phyloP scores from a whole-genome alignment of 768 basidiomycete genomes.

The Russula brevipes region DNA sequence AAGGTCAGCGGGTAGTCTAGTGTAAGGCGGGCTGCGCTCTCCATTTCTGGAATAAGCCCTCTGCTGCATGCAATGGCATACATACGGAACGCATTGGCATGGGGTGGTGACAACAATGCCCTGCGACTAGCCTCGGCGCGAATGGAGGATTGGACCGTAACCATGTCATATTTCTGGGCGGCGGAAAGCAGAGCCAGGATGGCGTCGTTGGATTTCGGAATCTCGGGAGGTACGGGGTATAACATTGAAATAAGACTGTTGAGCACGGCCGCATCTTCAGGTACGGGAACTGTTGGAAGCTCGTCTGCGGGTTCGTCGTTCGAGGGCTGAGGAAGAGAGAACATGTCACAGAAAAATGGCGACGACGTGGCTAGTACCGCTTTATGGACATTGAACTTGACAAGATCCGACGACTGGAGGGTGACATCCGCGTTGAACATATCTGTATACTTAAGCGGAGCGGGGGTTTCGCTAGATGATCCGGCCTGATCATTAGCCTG shows the following conservation, averaged over 20 bases:
- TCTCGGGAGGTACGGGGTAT: not conserved
- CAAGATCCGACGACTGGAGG: not conserved
- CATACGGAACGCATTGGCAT: not conserved
- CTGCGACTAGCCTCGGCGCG: not conserved
- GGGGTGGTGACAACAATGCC: not conserved
- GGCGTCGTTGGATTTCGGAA: not conserved
- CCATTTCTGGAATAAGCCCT: slow-evolving; percentile 2
- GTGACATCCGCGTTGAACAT: not conserved
- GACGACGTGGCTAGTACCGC: not conserved
- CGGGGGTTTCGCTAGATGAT: too few relatives aligned
- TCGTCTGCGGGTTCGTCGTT: not conserved
- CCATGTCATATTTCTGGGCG: slow-evolving; percentile 12
- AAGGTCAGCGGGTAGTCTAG: not conserved
- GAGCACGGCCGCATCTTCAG: slow-evolving; percentile 4
- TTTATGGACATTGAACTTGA: not conserved
- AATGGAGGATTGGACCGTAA: not conserved
- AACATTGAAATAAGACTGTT: slow-evolving; percentile 7
- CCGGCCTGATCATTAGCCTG: not conserved
- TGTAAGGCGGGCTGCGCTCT: not conserved
- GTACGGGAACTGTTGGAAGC: not conserved
- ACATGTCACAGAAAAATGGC: not conserved
- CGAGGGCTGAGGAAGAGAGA: slow-evolving; percentile 3
- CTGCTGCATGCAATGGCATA: not conserved
- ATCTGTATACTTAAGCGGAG: not conserved
- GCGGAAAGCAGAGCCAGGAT: slow-evolving; percentile 4